Base-by-base conservation (phyloP, 2,329 filamentous ascomycete species). In the Neocucurbitaria cava region DNA sequence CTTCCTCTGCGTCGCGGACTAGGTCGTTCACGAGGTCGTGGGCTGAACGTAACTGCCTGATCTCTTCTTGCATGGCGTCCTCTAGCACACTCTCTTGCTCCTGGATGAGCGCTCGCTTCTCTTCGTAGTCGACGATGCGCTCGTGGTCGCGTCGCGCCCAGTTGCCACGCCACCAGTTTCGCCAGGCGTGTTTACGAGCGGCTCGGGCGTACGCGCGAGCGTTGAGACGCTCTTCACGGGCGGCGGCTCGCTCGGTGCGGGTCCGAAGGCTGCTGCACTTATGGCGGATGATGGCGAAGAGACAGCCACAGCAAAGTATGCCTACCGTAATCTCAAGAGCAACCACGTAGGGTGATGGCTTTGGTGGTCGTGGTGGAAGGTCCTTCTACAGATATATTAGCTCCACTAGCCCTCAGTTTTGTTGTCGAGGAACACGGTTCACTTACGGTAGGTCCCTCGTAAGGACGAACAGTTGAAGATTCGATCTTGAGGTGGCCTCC, bases 201-300 rank as follows among this genome's bases (percentile, higher is more conserved):
- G 83, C 83, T 28, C 79, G 77, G 39, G 79, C 79, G 61, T 86
- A 87, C 7, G 81, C 77, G 11, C 79, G 76, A 10, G 76, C 81
- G 24, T 79, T 82, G 26, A 78, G 75, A 46, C 83, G 78, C 69
- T 86, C 83, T 72, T 87, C 84, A 13, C 78, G 78, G 39, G 79
- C 75, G 15, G 84, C 82, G 8, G 81, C 78, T 23, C 82, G 77
- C 52, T 86, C 83, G 11, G 79, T 81, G 52, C 80, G 79, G 26
- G 77, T 79, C 28, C 82, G 79, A 21, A 79, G 76, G 46, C 80
- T 80, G 60, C 79, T 78, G 56, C 78, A 84, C 58, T 80, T 80
- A 52, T 78, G 73, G 21, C 76, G 77, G 49, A 83, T 74, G 38
- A 80, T 72, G 5, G 74, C 69, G 60, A 81, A 72, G 2, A 82